phyloP scores from a whole-genome alignment of 176 grass and related monocot species.

The Hsuehochloa calcarea region DNA sequence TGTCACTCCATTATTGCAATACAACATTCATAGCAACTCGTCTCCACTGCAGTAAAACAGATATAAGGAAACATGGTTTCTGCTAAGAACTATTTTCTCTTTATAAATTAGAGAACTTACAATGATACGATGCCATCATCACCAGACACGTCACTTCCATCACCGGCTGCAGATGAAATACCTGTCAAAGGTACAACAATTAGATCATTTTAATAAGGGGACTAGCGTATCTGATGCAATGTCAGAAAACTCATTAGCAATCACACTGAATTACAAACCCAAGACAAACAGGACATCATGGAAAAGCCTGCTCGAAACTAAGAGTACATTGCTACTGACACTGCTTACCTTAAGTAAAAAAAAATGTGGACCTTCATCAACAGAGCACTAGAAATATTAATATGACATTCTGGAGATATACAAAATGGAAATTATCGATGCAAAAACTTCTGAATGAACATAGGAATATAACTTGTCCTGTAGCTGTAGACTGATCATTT shows the following conservation, averaged over 20 bases:
- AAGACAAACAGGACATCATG: not conserved
- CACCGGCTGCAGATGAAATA: conserved; percentile 37
- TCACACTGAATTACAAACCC: not conserved
- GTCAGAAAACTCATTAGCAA: not conserved
- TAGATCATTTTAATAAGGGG: conserved; percentile 9
- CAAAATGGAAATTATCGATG: not conserved
- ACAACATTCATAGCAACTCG: not conserved
- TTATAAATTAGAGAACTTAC: conserved; percentile 45
- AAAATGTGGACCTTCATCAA: conserved; percentile 3
- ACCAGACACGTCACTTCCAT: conserved; percentile 31
- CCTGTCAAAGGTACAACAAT: conserved; percentile 27
- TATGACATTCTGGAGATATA: not conserved
- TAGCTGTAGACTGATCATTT: not conserved
- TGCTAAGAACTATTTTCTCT: conserved; percentile 10
- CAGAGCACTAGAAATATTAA: conserved; percentile 2
- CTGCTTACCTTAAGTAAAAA: not conserved
- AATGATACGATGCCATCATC: conserved; percentile 39
- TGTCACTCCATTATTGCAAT: not conserved
- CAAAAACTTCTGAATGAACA: conserved; percentile 4
- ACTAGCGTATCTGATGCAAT: not conserved
- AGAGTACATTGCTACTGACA: conserved; percentile 3
- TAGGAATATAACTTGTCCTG: not conserved
- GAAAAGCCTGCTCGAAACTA: not conserved
- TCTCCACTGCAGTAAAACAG: not conserved
- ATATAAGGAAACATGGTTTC: not conserved